These are phyloP conservation scores for Anastatica hierochuntica DNA, from an alignment of 345 rosid species.

Conservation along the genomic window DNA sequence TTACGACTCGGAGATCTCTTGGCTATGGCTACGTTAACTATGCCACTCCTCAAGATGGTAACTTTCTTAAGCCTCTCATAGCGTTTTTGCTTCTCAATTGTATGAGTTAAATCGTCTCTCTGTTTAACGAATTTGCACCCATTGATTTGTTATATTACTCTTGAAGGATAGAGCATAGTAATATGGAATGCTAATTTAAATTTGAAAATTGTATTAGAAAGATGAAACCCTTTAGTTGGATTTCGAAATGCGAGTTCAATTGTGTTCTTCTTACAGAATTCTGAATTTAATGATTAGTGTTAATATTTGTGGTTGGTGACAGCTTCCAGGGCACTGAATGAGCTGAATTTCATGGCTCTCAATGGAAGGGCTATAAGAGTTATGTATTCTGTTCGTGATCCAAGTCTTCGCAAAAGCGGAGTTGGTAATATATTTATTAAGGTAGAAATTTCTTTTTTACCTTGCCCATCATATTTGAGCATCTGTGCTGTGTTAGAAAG, in stretches of 20 bases:
- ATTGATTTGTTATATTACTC: background rate
- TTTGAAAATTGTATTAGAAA: background rate
- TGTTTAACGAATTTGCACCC: background rate
- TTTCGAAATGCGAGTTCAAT: background rate
- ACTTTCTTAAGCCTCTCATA: constrained; percentile 2
- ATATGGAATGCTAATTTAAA: background rate
- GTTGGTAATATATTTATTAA: constrained; percentile 82
- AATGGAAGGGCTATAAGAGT: constrained; percentile 65
- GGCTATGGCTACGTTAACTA: constrained; percentile 87
- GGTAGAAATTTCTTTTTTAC: constrained; percentile 26
- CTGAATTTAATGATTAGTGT: background rate
- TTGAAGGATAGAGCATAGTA: background rate
- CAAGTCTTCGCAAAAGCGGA: constrained; percentile 81
- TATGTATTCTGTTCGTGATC: constrained; percentile 93
- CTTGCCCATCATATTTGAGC: background rate
- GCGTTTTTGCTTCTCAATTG: background rate
- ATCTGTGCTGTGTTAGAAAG: background rate
- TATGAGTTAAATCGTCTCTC: background rate
- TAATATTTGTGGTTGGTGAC: constrained; percentile 11
- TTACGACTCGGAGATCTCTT: constrained; percentile 64
- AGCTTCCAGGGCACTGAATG: constrained; percentile 80
- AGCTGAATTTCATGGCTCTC: constrained; percentile 61
- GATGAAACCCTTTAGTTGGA: background rate
- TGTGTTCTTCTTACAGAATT: background rate
- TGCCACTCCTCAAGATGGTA: constrained; percentile 67